Evolutionary conservation across 2,329 filamentous ascomycete species (phyloP), one percentile per base, ranked within the genome.

Genomic region (Fusarium pseudonygamai): DNA sequence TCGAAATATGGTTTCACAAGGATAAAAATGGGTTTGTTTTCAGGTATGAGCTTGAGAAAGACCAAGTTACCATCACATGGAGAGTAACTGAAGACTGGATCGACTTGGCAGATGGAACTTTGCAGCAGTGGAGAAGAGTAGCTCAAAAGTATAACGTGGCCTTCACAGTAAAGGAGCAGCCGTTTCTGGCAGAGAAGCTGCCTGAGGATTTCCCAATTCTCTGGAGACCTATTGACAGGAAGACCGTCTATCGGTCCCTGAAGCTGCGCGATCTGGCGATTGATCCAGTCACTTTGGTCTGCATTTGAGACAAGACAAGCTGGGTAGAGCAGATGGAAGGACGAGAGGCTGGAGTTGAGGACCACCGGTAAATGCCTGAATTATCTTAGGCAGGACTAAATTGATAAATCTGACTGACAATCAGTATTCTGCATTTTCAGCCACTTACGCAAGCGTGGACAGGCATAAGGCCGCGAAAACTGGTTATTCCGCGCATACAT

Each of bases 11-110:
- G 50, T 13, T 7, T 2, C 5, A 26, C 50, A 3, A 9, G 1
- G 2, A 14, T 2, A 13, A 13, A 0, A 10, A 37, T 5, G 34
- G 24, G 0, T 37, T 12, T 9, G 0, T 53, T 0, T 53, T 53
- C 32, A 16, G 50, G 4, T 55, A 40, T 28, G 24, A 55, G 3
- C 20, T 2, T 3, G 24, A 13, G 5, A 39, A 28, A 28, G 20
- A 28, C 20, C 24, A n/a, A 13, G 15, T 28, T 12, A 6, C 14
- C 3, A 40, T 55, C 16, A n/a, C 34, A 13, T 55, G 50, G 34
- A 39, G 34, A 55, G 16, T 3, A n/a, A 4, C 20, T 0, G 6
- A 18, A 18, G 7, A 7, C 14, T 28, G 34, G 20, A 6, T 28
- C 0, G 14, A 22, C 18, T 7, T 55, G 34, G 2, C 22, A 22